phyloP scores from a whole-genome alignment of 441 rosid species.

The Corymbia calophylla region DNA sequence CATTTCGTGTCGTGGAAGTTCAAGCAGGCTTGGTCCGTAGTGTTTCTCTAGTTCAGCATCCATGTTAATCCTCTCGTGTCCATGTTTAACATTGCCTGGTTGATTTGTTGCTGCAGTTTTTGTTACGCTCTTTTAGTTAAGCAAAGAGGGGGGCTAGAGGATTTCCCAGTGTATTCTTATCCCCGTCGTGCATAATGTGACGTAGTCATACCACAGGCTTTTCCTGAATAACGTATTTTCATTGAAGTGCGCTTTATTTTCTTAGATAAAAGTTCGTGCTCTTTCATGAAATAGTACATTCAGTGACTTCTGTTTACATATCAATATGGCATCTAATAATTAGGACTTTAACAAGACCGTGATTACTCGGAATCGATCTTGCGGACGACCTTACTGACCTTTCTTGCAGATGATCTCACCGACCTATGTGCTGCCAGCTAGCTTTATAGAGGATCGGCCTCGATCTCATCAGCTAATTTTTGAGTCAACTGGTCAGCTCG shows the following conservation, averaged over 20 bases:
- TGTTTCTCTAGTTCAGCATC: background rate
- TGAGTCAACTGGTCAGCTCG: conserved; percentile 44
- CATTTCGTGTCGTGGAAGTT: background rate
- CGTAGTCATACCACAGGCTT: background rate
- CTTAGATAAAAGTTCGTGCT: background rate
- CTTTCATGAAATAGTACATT: background rate
- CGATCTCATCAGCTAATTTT: conserved; percentile 59
- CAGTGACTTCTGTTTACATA: background rate
- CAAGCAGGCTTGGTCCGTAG: background rate
- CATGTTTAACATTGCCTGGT: background rate
- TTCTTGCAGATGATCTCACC: background rate
- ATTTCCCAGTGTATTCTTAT: background rate
- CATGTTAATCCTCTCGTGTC: no score
- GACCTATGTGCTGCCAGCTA: background rate
- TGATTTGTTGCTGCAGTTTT: background rate
- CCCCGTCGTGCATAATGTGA: background rate
- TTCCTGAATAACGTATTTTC: background rate
- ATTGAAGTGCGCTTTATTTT: background rate
- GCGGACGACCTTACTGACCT: background rate
- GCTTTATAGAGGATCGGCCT: conserved; percentile 12
- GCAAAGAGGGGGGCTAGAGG: background rate
- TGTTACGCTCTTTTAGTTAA: background rate
- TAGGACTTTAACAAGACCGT: background rate
- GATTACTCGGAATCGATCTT: background rate
- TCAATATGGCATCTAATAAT: background rate